Conservation (phyloP, 176 grass and related monocot species). For the Olyra latifolia region DNA sequence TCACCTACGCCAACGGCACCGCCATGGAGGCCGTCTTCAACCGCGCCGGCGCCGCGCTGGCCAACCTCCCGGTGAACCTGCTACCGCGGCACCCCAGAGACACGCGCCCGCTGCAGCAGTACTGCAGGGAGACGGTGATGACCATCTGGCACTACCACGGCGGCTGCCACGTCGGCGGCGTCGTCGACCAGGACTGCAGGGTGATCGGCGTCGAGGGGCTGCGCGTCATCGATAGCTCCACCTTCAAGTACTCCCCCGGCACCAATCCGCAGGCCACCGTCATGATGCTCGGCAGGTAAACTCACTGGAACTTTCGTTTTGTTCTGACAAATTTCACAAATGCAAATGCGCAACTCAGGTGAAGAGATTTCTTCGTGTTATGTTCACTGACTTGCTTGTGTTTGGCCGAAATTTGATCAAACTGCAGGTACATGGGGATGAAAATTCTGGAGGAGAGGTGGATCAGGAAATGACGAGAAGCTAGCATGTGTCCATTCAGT, state of each 20-base stretch:
- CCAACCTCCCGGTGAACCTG: slow-evolving; percentile 49
- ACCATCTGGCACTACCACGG: slow-evolving; percentile 94
- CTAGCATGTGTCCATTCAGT: not conserved
- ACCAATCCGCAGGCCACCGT: slow-evolving; percentile 94
- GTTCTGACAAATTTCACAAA: not conserved
- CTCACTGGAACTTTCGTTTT: not conserved
- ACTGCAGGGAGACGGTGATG: slow-evolving; percentile 71
- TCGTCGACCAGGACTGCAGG: slow-evolving; percentile 46
- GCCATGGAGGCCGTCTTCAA: slow-evolving; percentile 37
- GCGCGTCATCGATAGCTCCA: slow-evolving; percentile 68
- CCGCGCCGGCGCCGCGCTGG: slow-evolving; percentile 3
- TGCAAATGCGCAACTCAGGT: not conserved
- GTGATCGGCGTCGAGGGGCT: slow-evolving; percentile 40
- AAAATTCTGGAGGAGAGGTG: slow-evolving; percentile 36
- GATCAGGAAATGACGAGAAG: slow-evolving; percentile 20
- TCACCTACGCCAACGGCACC: slow-evolving; percentile 41
- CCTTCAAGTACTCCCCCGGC: slow-evolving; percentile 67
- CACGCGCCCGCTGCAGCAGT: slow-evolving; percentile 41
- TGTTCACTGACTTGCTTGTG: not conserved
- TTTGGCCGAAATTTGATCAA: not conserved
- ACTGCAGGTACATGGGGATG: slow-evolving; percentile 53
- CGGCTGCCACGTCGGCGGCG: slow-evolving; percentile 53
- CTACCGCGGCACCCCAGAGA: slow-evolving; percentile 39
- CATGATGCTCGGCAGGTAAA: slow-evolving; percentile 92
- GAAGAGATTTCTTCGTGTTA: not conserved